phyloP scores from a whole-genome alignment of 2,329 filamentous ascomycete species.

The Diaporthe helianthi region DNA sequence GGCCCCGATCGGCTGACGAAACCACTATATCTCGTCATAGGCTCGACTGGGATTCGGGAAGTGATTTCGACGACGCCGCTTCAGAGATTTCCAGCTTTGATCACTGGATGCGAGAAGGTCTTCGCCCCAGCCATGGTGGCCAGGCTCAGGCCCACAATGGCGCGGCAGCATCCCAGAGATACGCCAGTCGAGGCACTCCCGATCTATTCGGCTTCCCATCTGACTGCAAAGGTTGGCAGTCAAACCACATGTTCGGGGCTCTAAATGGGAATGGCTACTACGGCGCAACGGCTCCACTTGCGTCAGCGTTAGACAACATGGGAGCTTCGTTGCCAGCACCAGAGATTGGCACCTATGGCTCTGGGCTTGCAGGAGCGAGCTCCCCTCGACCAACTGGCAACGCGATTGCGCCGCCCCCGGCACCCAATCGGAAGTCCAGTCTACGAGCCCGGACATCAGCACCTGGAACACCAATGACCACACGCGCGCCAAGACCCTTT shows the following conservation, averaged over 20 bases:
- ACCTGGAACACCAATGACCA: slow-evolving; percentile 34
- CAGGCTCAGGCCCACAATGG: slow-evolving; percentile 1
- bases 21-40: slow-evolving; percentile 50
- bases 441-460: slow-evolving; percentile 54
- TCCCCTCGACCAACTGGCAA: slow-evolving; percentile 37
- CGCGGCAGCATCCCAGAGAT: background rate
- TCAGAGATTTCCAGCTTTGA: slow-evolving; percentile 60
- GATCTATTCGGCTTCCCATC: slow-evolving; percentile 63
- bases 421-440: slow-evolving; percentile 61
- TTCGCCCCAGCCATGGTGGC: slow-evolving; percentile 47
- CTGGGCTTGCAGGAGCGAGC: slow-evolving; percentile 40
- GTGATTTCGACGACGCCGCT: slow-evolving; percentile 51
- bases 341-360: slow-evolving; percentile 46
- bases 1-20: slow-evolving; percentile 57
- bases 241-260: slow-evolving; percentile 55
- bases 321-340: slow-evolving; percentile 54
- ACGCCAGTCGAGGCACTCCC: slow-evolving; percentile 44
- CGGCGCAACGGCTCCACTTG: slow-evolving; percentile 42
- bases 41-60: slow-evolving; percentile 55
- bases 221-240: slow-evolving; percentile 52
- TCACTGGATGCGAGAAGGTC: slow-evolving; percentile 64
- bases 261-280: slow-evolving; percentile 46
- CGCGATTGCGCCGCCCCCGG: slow-evolving; percentile 49
- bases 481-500: slow-evolving; percentile 33
- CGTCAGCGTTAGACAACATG: slow-evolving; percentile 50